Percentiles rank a stretch among this genome's conserved stretches.
These are phyloP conservation scores for Ganoderma sinense DNA, from an alignment of 1,284 basidiomycete genomes.

Conservation along the genomic window DNA sequence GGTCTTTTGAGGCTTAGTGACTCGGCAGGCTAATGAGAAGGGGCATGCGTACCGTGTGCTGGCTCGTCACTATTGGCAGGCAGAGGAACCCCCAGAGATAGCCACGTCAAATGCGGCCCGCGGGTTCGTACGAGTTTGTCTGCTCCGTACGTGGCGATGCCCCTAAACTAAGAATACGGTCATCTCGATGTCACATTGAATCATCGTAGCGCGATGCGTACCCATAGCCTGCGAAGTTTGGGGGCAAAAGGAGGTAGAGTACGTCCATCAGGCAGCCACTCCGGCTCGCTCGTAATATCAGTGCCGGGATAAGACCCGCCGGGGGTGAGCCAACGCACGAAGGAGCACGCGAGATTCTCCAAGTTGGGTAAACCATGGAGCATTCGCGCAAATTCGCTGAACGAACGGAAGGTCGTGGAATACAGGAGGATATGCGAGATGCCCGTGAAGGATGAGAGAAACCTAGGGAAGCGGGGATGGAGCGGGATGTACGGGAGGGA, in stretches of 20 bases:
- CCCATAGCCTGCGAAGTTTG: not conserved
- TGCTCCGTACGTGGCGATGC: not conserved
- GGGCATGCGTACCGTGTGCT: not conserved
- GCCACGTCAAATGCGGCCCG: not conserved
- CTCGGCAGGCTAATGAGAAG: no score
- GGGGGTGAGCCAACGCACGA: not conserved
- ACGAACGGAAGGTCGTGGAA: not conserved
- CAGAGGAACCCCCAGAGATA: not conserved
- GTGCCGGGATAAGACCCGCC: not conserved
- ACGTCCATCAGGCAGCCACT: not conserved
- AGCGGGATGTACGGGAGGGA: not conserved
- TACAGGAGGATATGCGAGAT: no score
- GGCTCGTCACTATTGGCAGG: not conserved
- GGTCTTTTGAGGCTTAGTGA: no score
- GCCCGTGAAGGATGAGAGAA: not conserved
- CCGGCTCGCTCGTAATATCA: not conserved
- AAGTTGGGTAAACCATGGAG: not conserved
- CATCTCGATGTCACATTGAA: no score
- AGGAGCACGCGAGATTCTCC: not conserved
- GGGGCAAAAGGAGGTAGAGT: not conserved
- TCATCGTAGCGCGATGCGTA: not conserved
- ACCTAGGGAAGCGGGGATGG: not conserved
- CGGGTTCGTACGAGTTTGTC: not conserved
- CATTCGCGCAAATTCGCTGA: not conserved
- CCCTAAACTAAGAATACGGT: not conserved